phyloP scores from a whole-genome alignment of 345 rosid genomes.

The Pistacia atlantica region DNA sequence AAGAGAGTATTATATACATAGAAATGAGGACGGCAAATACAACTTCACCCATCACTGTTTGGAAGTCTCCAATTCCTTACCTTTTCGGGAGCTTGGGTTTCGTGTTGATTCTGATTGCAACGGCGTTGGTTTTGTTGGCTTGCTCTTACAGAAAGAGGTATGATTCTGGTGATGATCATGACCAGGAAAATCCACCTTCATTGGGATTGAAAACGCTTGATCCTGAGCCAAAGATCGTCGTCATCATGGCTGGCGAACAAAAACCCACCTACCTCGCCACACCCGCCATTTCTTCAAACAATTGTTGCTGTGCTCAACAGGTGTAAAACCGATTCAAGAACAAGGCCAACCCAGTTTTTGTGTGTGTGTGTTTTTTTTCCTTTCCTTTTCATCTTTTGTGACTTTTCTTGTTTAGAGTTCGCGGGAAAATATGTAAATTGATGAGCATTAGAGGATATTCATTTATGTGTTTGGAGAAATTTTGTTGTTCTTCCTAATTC shows the following conservation, averaged over 20 bases:
- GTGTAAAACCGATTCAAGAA: constrained; percentile 3
- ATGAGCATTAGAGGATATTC: background rate
- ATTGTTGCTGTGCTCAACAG: constrained; percentile 29
- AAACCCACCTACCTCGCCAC: constrained; percentile 55
- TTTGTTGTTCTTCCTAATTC: background rate
- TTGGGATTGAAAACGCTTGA: constrained; percentile 13
- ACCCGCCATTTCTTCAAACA: constrained; percentile 25
- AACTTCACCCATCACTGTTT: constrained; percentile 25
- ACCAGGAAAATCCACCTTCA: constrained; percentile 2
- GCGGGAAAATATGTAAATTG: background rate
- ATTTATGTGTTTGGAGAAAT: background rate
- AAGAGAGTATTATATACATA: no score
- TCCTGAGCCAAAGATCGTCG: constrained; percentile 43
- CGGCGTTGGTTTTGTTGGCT: constrained; percentile 36
- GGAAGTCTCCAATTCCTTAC: constrained; percentile 53
- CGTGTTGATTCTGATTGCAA: constrained; percentile 33
- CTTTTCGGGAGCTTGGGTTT: constrained; percentile 46
- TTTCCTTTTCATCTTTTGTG: background rate
- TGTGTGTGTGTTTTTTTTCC: background rate
- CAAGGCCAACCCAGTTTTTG: background rate
- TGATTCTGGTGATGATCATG: background rate
- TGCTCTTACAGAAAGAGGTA: constrained; percentile 34
- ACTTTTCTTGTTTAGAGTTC: background rate
- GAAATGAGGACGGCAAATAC: constrained; percentile 19
- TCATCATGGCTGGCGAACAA: constrained; percentile 61